Base-by-base conservation (phyloP, 2,329 filamentous ascomycete species). In the Orbilia brochopaga region DNA sequence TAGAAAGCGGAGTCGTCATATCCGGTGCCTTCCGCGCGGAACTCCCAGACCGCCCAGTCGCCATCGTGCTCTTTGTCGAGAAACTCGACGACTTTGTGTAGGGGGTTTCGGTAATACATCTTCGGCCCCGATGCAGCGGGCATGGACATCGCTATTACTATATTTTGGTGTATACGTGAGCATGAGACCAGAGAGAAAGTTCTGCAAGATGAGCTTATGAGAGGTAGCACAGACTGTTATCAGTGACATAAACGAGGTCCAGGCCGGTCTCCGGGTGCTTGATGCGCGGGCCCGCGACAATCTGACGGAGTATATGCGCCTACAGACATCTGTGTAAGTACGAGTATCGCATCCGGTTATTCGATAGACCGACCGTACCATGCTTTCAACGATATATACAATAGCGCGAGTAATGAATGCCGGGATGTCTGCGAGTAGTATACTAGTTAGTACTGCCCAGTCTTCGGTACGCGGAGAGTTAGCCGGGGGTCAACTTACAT, bases 41-140 rank as follows among this genome's bases (percentile, higher is more conserved):
- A 99, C 81, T 99, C 94, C 91, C 93, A 99, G 77, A 99, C 96
- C 1, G 89, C 87, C 94, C 94, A 99, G 74, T 94, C 83, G 24
- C 87, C 81, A 27, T 85, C 88, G 80, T 99, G 94, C 77, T 92
- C 91, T 50, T 84, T 82, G 80, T 97, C 91, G 74, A 99, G 88
- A 79, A 93, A 99, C 74, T 86, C 85, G 69, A 97, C 91, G 21
- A 99, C 86, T 42, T 88, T 86, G 78, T 95, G 89, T 55, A 96
- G 87, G 0, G 93, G 93, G 78, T 96, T 99, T 78, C 94, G 90
- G 81, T 97, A 99, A 70, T 91, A 92, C 74, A 90, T 87, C 79
- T 96, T 89, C 0, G 94, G 93, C 78, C 95, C 97, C 17, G 90
- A 92, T 74, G 90, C 89, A 15, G 89, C 91, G 0, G 94, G 94